These are phyloP conservation scores for Fraxinus sp. DNA, from an alignment of 305 asterid species.

Conservation along the genomic window DNA sequence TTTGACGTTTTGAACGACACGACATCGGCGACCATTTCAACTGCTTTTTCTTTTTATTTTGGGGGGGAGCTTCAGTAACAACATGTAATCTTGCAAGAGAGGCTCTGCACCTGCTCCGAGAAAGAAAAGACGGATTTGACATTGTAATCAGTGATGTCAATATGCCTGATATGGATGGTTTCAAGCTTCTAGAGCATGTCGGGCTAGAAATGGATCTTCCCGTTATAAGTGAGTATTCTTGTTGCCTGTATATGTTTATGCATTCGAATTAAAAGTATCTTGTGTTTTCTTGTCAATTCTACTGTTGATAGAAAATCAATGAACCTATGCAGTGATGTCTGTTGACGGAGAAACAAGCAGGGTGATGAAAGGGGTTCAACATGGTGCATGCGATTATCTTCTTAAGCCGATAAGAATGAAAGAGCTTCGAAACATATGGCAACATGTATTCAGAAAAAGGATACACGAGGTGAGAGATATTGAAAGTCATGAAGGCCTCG, in stretches of 20 bases:
- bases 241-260: neutral
- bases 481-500: conserved; percentile 66
- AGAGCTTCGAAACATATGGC: conserved; percentile 96
- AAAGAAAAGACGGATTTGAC: conserved; percentile 75
- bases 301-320: neutral
- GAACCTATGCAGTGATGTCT: conserved; percentile 74
- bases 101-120: conserved; percentile 79
- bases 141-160: conserved; percentile 91
- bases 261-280: neutral
- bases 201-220: conserved; percentile 98
- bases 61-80: conserved; percentile 53
- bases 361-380: conserved; percentile 97
- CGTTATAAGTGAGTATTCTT: conserved; percentile 64
- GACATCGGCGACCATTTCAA: neutral
- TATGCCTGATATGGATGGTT: conserved; percentile 99
- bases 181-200: conserved; percentile 87
- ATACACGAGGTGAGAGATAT: conserved; percentile 79
- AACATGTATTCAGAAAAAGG: conserved; percentile 78
- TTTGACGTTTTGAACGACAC: neutral
- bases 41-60: neutral
- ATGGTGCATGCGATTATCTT: conserved; percentile 93
- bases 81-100: conserved; percentile 80
- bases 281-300: neutral
- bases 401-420: conserved; percentile 92
- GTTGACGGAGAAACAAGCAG: conserved; percentile 95